phyloP scores from a whole-genome alignment of 371 early-diverging fungal genomes.

The Saksenaea oblongispora region DNA sequence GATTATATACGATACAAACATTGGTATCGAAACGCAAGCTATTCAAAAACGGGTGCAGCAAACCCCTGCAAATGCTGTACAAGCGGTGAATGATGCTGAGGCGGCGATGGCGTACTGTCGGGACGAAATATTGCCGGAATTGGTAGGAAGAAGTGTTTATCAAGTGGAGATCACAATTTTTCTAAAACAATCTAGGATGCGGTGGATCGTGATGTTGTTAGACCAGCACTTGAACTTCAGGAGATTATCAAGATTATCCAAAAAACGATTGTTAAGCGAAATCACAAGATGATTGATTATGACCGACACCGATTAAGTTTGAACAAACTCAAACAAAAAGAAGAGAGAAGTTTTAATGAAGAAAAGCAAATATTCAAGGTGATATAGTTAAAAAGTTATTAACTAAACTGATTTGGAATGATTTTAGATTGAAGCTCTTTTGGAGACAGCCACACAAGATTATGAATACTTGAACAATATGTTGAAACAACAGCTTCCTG shows the following conservation, averaged over 20 bases:
- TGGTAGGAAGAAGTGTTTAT: slow-evolving; percentile 47
- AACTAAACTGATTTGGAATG: not conserved
- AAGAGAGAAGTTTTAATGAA: slow-evolving; percentile 66
- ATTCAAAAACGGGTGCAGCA: slow-evolving; percentile 46
- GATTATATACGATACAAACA: slow-evolving; percentile 56
- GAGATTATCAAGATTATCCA: slow-evolving; percentile 67
- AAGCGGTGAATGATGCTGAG: slow-evolving; percentile 67
- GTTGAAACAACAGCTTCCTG: slow-evolving; percentile 70
- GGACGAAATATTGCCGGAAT: slow-evolving; percentile 65
- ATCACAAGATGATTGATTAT: slow-evolving; percentile 83
- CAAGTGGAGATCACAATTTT: not conserved
- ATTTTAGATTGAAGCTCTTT: slow-evolving; percentile 43
- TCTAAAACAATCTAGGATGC: slow-evolving; percentile 45
- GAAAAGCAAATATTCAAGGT: slow-evolving; percentile 73
- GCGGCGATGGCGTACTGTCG: slow-evolving; percentile 61
- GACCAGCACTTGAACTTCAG: slow-evolving; percentile 67
- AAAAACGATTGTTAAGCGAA: slow-evolving; percentile 76
- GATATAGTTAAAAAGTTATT: not conserved
- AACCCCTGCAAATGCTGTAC: slow-evolving; percentile 60
- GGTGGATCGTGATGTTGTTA: slow-evolving; percentile 72
- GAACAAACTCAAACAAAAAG: slow-evolving; percentile 66
- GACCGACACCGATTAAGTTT: slow-evolving; percentile 75
- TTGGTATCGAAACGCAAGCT: slow-evolving; percentile 25
- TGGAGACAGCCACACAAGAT: slow-evolving; percentile 76
- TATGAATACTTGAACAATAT: slow-evolving; percentile 71